Conservation (phyloP, 768 basidiomycete genomes). For the Lentinus brumalis region DNA sequence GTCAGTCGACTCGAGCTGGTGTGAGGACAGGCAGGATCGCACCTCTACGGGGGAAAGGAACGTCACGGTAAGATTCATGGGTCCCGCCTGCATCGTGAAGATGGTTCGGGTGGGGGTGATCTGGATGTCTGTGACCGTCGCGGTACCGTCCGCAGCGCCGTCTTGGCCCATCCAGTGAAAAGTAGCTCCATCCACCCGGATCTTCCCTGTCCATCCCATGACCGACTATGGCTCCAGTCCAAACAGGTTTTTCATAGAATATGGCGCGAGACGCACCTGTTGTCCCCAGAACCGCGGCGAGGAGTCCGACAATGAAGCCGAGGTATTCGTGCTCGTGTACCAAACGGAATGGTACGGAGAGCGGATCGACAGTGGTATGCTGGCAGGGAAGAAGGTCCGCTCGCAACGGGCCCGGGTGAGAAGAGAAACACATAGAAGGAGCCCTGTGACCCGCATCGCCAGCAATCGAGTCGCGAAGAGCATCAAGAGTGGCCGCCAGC, state of each 20-base stretch:
- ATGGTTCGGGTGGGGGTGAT: conserved; percentile 40
- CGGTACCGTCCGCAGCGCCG: background rate
- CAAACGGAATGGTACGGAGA: conserved; percentile 30
- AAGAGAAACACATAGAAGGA: background rate
- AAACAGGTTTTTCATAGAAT: too few relatives aligned
- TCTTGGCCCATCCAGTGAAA: conserved; percentile 20
- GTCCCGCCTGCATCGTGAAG: conserved; percentile 35
- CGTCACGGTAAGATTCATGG: conserved; percentile 38
- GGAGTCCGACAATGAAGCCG: background rate
- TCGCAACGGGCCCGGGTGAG: background rate
- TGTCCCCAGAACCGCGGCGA: conserved; percentile 25
- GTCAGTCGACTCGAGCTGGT: background rate
- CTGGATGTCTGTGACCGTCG: conserved; percentile 24
- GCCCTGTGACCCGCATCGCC: background rate
- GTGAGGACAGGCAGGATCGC: background rate
- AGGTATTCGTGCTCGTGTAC: conserved; percentile 8
- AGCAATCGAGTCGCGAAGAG: too few relatives aligned
- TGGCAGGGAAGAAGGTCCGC: conserved; percentile 21
- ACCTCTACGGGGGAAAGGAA: conserved; percentile 46
- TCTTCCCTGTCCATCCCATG: conserved; percentile 24
- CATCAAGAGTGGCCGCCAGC: too few relatives aligned
- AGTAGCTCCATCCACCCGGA: conserved; percentile 20
- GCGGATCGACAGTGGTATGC: conserved; percentile 29
- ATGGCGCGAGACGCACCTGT: background rate
- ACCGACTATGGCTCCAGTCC: background rate